Evolutionary conservation across 2,329 filamentous ascomycete species (phyloP), one percentile per base, ranked within the genome.

Genomic region (Paramyrothecium roridum): DNA sequence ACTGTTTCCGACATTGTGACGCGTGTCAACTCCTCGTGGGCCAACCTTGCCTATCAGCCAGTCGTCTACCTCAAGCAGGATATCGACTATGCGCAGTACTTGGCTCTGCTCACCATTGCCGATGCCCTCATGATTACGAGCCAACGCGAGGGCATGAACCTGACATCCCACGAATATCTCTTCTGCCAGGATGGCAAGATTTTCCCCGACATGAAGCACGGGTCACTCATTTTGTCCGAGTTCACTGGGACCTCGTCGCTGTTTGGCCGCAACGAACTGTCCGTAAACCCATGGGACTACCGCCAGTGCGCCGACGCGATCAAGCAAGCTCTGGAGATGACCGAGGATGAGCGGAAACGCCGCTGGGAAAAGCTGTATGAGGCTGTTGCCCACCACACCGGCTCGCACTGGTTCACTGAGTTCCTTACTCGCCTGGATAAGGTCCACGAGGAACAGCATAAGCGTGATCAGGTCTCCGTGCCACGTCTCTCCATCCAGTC

Each of bases 231-330:
- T 61, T 78, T 98, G 53, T 96, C 91, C 59, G 93, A 98, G 70
- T 98, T 98, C 68, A 96, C 93, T 2, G 95, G 93, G 22, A 96
- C 92, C 57, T 87, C 93, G 1, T 91, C 90, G 0, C 81, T 98
- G 2, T 96, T 98, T 65, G 85, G 85, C 17, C 85, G 88, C 48
- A 85, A 90, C 56, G 89, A 95, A 60, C 81, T 98, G 16, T 83
- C 90, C 0, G 89, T 98, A 65, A 98, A 98, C 68, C 93, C 93
- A 0, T 98, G 93, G 93, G 91, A 97, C 69, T 96, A 96, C 70
- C 84, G 88, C 37, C 86, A 91, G 68, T 96, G 91, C 64, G 90
- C 92, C 52, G 86, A 95, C 33, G 91, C 92, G 11, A 93, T 98
- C 73, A 87, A 89, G 70, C 80, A 82, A 53, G 92, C 93, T 1